Conservation (phyloP, 2,329 filamentous ascomycete genomes). For the Trichoderma aggressivum region DNA sequence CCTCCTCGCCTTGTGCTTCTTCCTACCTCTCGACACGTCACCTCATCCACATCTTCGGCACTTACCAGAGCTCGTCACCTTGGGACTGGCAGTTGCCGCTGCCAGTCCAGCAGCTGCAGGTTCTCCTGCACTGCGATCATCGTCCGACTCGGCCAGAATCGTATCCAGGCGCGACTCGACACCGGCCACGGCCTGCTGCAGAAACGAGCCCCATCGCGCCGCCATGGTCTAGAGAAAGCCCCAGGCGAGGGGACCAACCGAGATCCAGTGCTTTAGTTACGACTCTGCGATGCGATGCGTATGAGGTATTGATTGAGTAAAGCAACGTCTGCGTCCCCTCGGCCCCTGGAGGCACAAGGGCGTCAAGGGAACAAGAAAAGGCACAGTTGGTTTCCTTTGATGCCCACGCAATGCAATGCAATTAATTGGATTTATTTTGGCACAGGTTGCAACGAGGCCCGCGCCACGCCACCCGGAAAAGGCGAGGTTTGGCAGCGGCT, state of each 20-base stretch:
- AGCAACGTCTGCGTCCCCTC: not conserved
- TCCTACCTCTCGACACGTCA: not conserved
- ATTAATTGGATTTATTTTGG: not conserved
- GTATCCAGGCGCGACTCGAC: constrained; percentile 91
- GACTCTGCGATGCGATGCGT: not conserved
- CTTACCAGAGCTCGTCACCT: constrained; percentile 19
- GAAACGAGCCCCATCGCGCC: constrained; percentile 69
- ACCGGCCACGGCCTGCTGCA: constrained; percentile 87
- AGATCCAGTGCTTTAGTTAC: not conserved
- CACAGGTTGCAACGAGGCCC: not conserved
- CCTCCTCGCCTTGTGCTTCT: not conserved
- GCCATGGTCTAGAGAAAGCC: constrained; percentile 38
- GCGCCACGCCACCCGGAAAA: constrained; percentile 1
- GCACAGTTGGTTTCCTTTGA: not conserved
- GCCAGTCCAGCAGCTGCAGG: not conserved
- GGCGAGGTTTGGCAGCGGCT: not conserved
- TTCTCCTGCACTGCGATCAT: constrained; percentile 28
- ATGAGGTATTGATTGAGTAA: not conserved
- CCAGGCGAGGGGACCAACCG: not conserved
- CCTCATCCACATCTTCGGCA: not conserved
- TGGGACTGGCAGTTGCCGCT: not conserved
- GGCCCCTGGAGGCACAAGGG: constrained; percentile 13
- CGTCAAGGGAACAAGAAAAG: not conserved
- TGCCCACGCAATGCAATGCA: no score
- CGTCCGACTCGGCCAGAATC: constrained; percentile 74